phyloP scores from a whole-genome alignment of 2,329 filamentous ascomycete species.

The Sporothrix brunneoviolacea region DNA sequence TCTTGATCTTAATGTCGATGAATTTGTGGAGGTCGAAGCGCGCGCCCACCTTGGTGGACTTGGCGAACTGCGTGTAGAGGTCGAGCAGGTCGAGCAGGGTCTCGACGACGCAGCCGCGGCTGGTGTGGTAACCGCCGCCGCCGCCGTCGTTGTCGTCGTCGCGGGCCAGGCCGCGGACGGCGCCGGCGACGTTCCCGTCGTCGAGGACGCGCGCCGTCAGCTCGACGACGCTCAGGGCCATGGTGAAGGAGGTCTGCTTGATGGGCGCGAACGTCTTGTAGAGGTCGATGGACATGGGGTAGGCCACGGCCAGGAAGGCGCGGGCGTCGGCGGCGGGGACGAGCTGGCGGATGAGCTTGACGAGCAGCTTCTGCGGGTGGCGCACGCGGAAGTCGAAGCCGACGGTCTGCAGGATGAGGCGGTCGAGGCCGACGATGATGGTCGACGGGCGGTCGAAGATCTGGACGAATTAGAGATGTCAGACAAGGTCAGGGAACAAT shows the following conservation, averaged over 20 bases:
- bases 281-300: conserved; percentile 77
- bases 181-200: conserved; percentile 44
- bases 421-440: conserved; percentile 80
- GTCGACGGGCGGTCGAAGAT: conserved; percentile 74
- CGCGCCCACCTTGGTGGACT: conserved; percentile 66
- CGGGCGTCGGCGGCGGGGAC: conserved; percentile 41
- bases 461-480: too few relatives aligned
- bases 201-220: conserved; percentile 65
- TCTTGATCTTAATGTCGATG: conserved; percentile 75
- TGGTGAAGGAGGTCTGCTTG: conserved; percentile 80
- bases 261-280: conserved; percentile 91
- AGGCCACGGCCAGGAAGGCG: conserved; percentile 61
- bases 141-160: conserved; percentile 33
- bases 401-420: conserved; percentile 85
- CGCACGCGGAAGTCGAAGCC: conserved; percentile 90
- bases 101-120: conserved; percentile 53
- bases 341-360: conserved; percentile 66
- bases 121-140: conserved; percentile 32
- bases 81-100: conserved; percentile 86
- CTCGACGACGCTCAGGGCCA: conserved; percentile 77
- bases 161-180: conserved; percentile 25
- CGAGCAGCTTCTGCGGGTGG: conserved; percentile 76
- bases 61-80: conserved; percentile 79
- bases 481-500: not conserved
- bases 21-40: conserved; percentile 69